Base-by-base conservation (phyloP, 140 eudicot species). In the Cichorium intybus region DNA sequence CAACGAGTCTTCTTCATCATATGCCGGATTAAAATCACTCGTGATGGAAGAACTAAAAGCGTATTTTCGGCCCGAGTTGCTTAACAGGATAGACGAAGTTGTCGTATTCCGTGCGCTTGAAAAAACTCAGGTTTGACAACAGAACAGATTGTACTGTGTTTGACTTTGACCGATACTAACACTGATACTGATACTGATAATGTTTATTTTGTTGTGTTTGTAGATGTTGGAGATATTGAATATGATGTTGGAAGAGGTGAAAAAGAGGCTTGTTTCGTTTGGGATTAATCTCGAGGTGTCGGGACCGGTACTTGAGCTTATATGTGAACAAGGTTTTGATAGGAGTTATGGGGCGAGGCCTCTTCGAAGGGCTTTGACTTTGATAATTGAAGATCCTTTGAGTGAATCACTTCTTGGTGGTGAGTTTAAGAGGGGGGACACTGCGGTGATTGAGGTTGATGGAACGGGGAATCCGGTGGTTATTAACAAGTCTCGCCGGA, bases 271-370 rank as follows among this genome's bases (percentile, higher is more conserved):
- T 1, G 52, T 24, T 16, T 83, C 88, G 29, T 70, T 80, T 64
- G 95, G 87, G 53, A 79, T 89, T 15, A 62, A 66, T 21, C 59
- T 89, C 64, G 95, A 83, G 79, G 97, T 89, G 48, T 76, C 97
- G 2, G 70, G 75, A 62, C 73, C 86, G 3, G 77, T 80, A 14
- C 70, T 73, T 86, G 86, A 85, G 75, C 80, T 80, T 15, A 81
- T 89, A 35, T 89, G 97, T 60, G 62, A 83, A 67, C 88, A 85
- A 59, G 97, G 92, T 26, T 89, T 72, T 53, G 95, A 89, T 55
- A 70, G 91, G 48, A 86, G 81, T 60, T 89, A 89, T 26, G 97
- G 97, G 11, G 95, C 97, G 7, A 82, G 97, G 17, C 97, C 97
- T 24, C 88, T 89, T 51, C 75, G 97, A 59, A 72, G 95, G 74